These are phyloP conservation scores for Puccinia sorghi DNA, from an alignment of 1,284 basidiomycete species.

Conservation along the genomic window DNA sequence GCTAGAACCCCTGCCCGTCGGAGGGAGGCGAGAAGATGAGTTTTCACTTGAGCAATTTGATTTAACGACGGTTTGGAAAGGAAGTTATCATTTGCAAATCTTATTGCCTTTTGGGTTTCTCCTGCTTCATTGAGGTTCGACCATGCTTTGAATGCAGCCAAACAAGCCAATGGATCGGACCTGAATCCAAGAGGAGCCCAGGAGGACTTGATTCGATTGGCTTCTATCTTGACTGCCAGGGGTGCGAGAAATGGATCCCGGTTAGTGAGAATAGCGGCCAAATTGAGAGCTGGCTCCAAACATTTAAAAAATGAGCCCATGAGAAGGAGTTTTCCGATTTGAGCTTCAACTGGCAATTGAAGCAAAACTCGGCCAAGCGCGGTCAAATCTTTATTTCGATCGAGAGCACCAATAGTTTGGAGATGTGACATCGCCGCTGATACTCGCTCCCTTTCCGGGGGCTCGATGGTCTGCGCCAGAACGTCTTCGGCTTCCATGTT, in stretches of 20 bases:
- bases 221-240: constrained; percentile 62
- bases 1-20: constrained; percentile 71
- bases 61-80: constrained; percentile 79
- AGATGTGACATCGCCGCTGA: constrained; percentile 77
- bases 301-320: constrained; percentile 93
- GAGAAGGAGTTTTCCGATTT: constrained; percentile 84
- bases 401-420: constrained; percentile 83
- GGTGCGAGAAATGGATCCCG: constrained; percentile 89
- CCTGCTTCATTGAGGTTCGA: constrained; percentile 54
- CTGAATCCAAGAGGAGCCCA: constrained; percentile 75
- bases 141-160: constrained; percentile 83
- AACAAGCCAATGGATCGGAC: constrained; percentile 78
- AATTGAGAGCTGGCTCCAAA: constrained; percentile 80
- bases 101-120: constrained; percentile 66
- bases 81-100: constrained; percentile 85
- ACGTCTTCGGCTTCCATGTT: constrained; percentile 85
- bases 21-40: constrained; percentile 75
- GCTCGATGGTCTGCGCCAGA: constrained; percentile 80
- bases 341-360: constrained; percentile 84
- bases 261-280: constrained; percentile 85
- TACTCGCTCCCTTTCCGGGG: constrained; percentile 78
- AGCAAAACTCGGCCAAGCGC: constrained; percentile 83
- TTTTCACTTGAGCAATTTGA: constrained; percentile 80
- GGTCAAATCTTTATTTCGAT: constrained; percentile 75
- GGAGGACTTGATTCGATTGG: constrained; percentile 71